Evolutionary conservation across 2,329 filamentous ascomycete genomes (phyloP), one percentile per base, ranked within the genome.

Genomic region (Nannizziopsis arthrosporioides): DNA sequence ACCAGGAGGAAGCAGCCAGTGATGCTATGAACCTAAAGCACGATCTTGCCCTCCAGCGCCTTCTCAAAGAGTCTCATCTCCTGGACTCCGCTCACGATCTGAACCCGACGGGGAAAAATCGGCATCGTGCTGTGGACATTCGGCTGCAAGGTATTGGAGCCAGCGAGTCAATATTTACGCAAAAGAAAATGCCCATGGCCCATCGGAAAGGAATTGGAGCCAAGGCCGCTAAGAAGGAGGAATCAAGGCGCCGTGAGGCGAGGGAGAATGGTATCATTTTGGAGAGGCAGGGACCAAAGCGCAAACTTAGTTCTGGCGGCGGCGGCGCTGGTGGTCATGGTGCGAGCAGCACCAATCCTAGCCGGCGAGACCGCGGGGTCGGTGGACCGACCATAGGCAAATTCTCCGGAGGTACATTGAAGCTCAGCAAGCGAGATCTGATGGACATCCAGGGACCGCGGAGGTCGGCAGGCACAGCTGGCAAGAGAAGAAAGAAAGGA

Each of bases 1-100:
- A 73, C 14, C 22, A 27, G 22, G 22, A 27, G 61, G 65, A 72
- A 18, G 65, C 70, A 9, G 84, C 94, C 36, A 79, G 96, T 12
- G 57, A 55, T 27, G 53, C 47, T 6, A 54, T 50, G 45, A 77
- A 89, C 0, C 74, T 96, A n/a, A 88, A 89, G 64, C 89, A 96
- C 65, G 92, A 98, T 65, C 80, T 95, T 48, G 89, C 86, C 32
- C 78, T 98, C 11, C 90, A 95, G 64, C 82, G 88, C 41, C 80
- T 98, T 36, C 79, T 98, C 50, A 77, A 82, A 56, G 92, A 98
- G 73, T 95, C 89, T 0, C 88, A 94, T 67, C 81, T 96, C 53
- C 75, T 96, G 14, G 88, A 89, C 63, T 89, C 95, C 65, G 92
- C 96, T 64, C 80, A 94, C 47, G 89, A 86, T 35, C 80, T 98